Base-by-base conservation (phyloP, 2,329 filamentous ascomycete species). In the Pseudocercospora pini-densiflorae region DNA sequence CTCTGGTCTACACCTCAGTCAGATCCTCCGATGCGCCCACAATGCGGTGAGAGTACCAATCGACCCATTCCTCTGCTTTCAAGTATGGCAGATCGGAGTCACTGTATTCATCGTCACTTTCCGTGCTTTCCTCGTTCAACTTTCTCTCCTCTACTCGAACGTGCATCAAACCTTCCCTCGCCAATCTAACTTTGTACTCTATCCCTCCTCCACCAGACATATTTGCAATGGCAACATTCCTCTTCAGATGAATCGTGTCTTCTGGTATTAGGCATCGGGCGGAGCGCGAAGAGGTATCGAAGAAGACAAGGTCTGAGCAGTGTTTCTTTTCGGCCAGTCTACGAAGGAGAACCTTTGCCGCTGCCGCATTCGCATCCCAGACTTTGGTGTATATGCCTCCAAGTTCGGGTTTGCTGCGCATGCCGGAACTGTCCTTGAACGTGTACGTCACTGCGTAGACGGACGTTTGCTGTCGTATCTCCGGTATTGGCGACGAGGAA, bases 21-120 rank as follows among this genome's bases (percentile, higher is more conserved):
- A 16, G 36, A 7, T 40, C 36, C 14, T 40, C 40, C 19, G 16
- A 16, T 43, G 40, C 16, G 3, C 40, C n/a, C 40, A 43, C 40
- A 14, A 40, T 40, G 36, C 36, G 36, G 5, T 40, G 14, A 7
- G 51, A 29, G 27, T 55, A 55, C 51, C 51, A 55, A 55, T 55
- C 51, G 51, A 55, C 27, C 23, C 23, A 55, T 19, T 55, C 51
- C 16, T 55, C 51, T 16, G 51, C 51, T 27, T 29, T 33, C 51
- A 55, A 31, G 27, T 55, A 55, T 12, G 51, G 51, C 51, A 55
- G 51, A n/a, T 55, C 51, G 14, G 51, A 55, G 51, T 55, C 51
- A n/a, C 51, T 55, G 51, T 27, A 33, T n/a, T 55, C 51, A 55
- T 55, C 51, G 27, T 55, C 51, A 19, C 51, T 55, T n/a, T 33